Base-by-base conservation (phyloP, 1,284 basidiomycete genomes). In the Quambalaria eucalypti region DNA sequence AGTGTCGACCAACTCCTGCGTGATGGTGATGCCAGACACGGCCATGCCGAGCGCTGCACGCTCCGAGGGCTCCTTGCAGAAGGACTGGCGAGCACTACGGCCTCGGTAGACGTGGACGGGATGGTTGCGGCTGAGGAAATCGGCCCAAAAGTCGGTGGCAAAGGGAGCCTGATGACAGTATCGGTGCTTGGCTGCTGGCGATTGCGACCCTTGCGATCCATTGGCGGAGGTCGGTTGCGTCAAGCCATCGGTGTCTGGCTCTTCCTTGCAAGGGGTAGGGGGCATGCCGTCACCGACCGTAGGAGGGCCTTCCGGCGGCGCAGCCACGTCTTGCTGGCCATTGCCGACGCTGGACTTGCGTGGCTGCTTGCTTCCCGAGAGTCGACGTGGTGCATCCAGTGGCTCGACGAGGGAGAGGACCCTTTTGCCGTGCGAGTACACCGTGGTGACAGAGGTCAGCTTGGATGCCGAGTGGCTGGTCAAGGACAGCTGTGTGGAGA, bases 401-500 rank as follows among this genome's bases (percentile, higher is more conserved):
- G 63, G 68, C 51, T 75, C 73, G 16, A 72, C 71, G 14, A 75
- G 65, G 26, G 66, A 69, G 12, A 74, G 54, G 19, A 75, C 68
- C 19, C 69, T 63, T 57, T 74, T 73, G 36, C 72, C 72, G 48
- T 74, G 71, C 48, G 73, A 76, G 64, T 73, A 77, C 56, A 78
- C 72, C 1, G 69, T 74, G 16, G 76, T 76, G 31, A 77, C 70
- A 30, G 65, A 64, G n/a, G 66, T 65, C 36, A 75, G 64, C 25
- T 60, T 57, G 39, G 64, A 42, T 30, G 66, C 65, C 30, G 66
- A 57, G 7, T 58, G 59, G 50, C 73, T 66, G 2, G 68, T 68
- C 26, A 78, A 59, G n/a, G 56, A 63, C 10, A 77, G 55, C 49
- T 72, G 68, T 1, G 75, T 64, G 54, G 65, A 66, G 49, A 77